Base-by-base conservation (phyloP, 2,329 filamentous ascomycete species). In the Remersonia thermophila region DNA sequence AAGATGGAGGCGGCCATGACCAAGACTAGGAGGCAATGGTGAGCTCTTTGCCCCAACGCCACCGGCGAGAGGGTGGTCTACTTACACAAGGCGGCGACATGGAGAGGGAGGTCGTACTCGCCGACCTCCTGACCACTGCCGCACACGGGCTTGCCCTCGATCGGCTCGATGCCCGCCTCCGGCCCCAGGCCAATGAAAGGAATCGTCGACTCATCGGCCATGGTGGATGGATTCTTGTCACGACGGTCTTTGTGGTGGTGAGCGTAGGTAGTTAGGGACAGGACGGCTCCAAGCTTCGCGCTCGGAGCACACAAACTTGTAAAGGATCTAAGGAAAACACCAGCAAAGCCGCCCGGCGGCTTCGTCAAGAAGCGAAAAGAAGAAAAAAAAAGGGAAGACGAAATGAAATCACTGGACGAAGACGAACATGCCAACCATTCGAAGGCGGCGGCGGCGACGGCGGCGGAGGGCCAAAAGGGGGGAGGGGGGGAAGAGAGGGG, bases 61-160 rank as follows among this genome's bases (percentile, higher is more conserved):
- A n/a, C n/a, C n/a, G n/a, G n/a, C n/a, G n/a, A n/a, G n/a, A n/a
- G n/a, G n/a, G n/a, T n/a, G n/a, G n/a, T n/a, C n/a, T n/a, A 56
- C 61, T 58, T 46, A 64, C 61, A 64, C n/a, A 65, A 48, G 28
- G 54, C 62, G 28, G 53, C 49, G 17, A 59, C 56, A 36, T 65
- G 62, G 14, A 65, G 43, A n/a, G 50, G 48, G 25, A 65, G 45
- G 40, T 65, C 61, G 40, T 65, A 65, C 30, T 62, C 60, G 41
- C 59, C 60, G 1, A 34, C 41, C 40, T 56, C 47, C 39, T 50
- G 41, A 13, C 52, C 57, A 35, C 59, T 51, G 14, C 61, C 61
- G 34, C 61, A 65, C 25, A 47, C 43, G 14, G 61, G 62, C 53
- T 65, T 59, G 33, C 46, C 47, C 35, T 34, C 48, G 46, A 54